phyloP scores from a whole-genome alignment of 202 grass and related monocot species.

The Tripidium arundinaceum region DNA sequence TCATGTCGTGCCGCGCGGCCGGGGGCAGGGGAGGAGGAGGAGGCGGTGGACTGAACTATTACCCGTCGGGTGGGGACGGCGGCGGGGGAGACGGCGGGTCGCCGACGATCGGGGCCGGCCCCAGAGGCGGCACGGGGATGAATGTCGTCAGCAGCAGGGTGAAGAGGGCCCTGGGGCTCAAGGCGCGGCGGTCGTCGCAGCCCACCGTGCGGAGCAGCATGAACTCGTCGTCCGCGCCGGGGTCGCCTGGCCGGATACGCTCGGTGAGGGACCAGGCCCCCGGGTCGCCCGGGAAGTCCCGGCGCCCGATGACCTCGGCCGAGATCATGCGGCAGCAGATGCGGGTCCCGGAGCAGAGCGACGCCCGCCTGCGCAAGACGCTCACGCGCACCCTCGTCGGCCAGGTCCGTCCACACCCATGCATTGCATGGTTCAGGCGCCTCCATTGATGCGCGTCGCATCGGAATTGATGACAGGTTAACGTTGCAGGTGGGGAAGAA shows the following conservation, averaged over 20 bases:
- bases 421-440: not conserved
- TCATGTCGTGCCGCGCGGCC: conserved; percentile 78
- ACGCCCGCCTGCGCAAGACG: conserved; percentile 81
- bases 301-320: conserved; percentile 83
- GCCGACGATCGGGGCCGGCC: conserved; percentile 37
- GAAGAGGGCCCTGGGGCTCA: conserved; percentile 80
- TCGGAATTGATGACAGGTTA: not conserved
- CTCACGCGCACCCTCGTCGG: conserved; percentile 86
- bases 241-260: conserved; percentile 39
- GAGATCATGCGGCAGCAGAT: conserved; percentile 98
- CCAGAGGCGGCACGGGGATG: conserved; percentile 68
- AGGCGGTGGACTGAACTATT: conserved; percentile 24
- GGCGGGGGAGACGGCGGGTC: conserved; percentile 20
- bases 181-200: conserved; percentile 52
- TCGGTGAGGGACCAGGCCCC: conserved; percentile 10
- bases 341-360: conserved; percentile 63
- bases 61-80: not conserved
- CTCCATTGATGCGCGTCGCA: not conserved
- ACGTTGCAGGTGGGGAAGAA: conserved; percentile 47
- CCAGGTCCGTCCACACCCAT: conserved; percentile 35
- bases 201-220: conserved; percentile 46
- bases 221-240: conserved; percentile 40
- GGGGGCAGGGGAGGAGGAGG: conserved; percentile 20
- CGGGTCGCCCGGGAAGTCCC: conserved; percentile 34
- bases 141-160: conserved; percentile 67